Base-by-base conservation (phyloP, 2,329 filamentous ascomycete genomes). In the Diaporthe citri region DNA sequence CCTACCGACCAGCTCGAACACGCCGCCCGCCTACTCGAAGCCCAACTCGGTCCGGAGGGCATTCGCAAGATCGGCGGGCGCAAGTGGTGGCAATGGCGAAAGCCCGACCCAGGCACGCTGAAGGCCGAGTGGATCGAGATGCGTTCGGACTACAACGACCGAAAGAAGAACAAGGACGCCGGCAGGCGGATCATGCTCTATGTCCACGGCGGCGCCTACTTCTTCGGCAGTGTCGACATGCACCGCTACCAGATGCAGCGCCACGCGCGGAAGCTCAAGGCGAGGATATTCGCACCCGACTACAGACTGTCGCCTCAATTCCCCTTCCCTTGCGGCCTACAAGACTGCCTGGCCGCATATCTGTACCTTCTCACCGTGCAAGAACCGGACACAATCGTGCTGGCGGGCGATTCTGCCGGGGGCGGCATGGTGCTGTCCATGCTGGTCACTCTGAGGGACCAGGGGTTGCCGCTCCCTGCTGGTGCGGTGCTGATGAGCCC, bases 191-290 rank as follows among this genome's bases (percentile, higher is more conserved):
- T 97, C 74, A 98, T 98, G 90, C 87, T 99, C 34, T 98, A 98
- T 84, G 88, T 98, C 31, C 97, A 98, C 81, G 97, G 97, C 20
- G 96, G 96, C 9, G 96, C 94, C 28, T 98, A 98, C 84, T 99
- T 93, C 85, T 98, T 99, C 82, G 96, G 97, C 20, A 97, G 95
- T 79, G 93, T 98, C 51, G 96, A 98, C 81, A 96, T 97, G 83
- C 97, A 98, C 86, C 92, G 97, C n/a, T 98, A 98, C 85, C 96
- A 98, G 87, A 92, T 99, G 88, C 97, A 99, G 84, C 90, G 96
- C 66, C 96, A 98, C 88, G 97, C 97, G 39, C 90, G 97, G 72
- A 98, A 98, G 85, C 88, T 99, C 76, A 95, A 97, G 83, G 96
- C 95, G 25, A 90, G 95, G 73, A 93, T 98, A 10, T 92, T 98